Conservation (phyloP, 2,329 filamentous ascomycete species). For the Ophiostoma novo-ulmi region DNA sequence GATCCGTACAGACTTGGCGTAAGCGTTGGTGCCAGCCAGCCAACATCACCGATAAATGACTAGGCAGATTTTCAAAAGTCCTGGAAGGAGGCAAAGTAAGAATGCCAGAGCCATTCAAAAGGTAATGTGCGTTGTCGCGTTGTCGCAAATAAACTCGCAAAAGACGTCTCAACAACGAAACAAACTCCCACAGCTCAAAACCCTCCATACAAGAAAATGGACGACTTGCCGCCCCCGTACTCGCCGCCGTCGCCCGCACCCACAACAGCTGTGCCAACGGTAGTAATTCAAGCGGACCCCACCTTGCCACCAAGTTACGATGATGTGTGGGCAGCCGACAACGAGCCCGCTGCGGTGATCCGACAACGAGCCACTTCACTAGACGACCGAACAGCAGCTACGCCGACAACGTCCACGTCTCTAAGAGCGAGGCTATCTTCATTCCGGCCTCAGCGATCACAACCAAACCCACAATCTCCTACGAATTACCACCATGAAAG, state of each 20-base stretch:
- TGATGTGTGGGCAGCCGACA: background rate
- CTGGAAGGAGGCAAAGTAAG: background rate
- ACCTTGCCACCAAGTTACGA: background rate
- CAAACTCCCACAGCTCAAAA: background rate
- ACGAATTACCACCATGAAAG: background rate
- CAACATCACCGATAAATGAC: background rate
- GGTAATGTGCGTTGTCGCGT: background rate
- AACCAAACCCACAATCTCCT: background rate
- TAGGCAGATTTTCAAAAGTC: background rate
- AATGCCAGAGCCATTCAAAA: background rate
- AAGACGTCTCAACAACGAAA: background rate
- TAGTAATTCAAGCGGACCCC: background rate
- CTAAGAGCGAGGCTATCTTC: background rate
- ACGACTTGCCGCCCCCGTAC: background rate
- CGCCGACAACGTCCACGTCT: background rate
- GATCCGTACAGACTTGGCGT: background rate
- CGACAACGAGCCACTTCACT: background rate
- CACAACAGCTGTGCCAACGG: background rate
- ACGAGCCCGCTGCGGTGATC: background rate
- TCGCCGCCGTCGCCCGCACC: background rate
- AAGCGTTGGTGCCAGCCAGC: background rate
- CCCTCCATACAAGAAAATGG: background rate
- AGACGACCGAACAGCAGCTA: background rate
- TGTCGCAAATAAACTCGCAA: background rate
- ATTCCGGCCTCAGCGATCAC: background rate